Evolutionary conservation across 768 basidiomycete species (phyloP), one percentile per base, ranked within the genome.

Genomic region (Phanerochaete sordida): DNA sequence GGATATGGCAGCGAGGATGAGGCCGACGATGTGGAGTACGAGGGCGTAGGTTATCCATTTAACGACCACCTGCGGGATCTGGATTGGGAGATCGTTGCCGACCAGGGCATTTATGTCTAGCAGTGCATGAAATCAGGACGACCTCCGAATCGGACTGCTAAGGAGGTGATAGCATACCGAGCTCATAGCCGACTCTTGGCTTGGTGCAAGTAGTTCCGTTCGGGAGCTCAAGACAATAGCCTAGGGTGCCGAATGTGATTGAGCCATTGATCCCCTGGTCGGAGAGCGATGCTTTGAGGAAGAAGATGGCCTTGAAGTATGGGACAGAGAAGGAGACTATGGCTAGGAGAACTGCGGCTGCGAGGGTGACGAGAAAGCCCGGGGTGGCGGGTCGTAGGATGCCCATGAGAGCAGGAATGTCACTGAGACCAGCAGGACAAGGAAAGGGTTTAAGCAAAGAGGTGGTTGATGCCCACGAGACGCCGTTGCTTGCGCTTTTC

Each of bases 21-120:
- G 85, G 16, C 93, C 96, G 59, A 94, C 86, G 61, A 97, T 85
- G 70, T 98, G 95, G 16, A 98, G 81, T 63, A 98, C 85, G 64
- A 99, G 86, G 24, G 86, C 87, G 68, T 96, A 96, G 11, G 97
- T 98, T 69, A 98, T 77, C 93, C 95, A 98, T 77, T 97, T 96
- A 62, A 95, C 90, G 52, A 87, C 81, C 6, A 93, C 84, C 58
- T 85, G 77, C 1, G 95, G 93, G 53, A 98, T 91, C 65, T 92
- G 72, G 35, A 95, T 74, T 27, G 77, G 66, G 1, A 83, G 76
- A 3, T 79, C 73, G 71, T 92, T 81, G 6, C 88, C 91, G 31
- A 97, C 84, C 1, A 98, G 80, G 37, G 77, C 69, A 67, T 95
- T 93, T 65, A 95, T 84, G 66, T 98, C 94, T 95, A 61, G 39